phyloP scores from a whole-genome alignment of 2,329 filamentous ascomycete genomes.

The Trichophyton schoenleinii region DNA sequence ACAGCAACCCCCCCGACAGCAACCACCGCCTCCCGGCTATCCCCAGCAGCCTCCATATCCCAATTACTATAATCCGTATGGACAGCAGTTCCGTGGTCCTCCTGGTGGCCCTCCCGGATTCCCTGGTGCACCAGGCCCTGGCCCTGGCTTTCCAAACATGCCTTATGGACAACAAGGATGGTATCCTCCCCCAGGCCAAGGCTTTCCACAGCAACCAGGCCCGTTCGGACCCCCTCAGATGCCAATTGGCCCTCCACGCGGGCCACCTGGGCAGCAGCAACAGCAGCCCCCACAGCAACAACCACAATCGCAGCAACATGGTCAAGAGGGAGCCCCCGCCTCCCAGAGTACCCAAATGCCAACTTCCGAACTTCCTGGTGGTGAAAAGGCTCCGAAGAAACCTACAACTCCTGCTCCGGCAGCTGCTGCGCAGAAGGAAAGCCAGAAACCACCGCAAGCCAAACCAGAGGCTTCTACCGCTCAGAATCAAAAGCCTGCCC shows the following conservation, averaged over 20 bases:
- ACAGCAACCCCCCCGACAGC: conserved; percentile 28
- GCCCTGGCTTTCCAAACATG: conserved; percentile 59
- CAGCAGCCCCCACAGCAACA: conserved; percentile 18
- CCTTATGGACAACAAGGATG: conserved; percentile 66
- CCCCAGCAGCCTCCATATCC: conserved; percentile 32
- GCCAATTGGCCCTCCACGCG: conserved; percentile 45
- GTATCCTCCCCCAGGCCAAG: conserved; percentile 63
- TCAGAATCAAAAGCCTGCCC: conserved; percentile 11
- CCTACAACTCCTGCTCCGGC: conserved; percentile 21
- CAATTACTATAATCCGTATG: conserved; percentile 35
- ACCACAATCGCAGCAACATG: conserved; percentile 18
- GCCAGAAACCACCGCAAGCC: conserved; percentile 18
- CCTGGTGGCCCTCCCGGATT: conserved; percentile 31
- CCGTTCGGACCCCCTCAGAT: conserved; percentile 51
- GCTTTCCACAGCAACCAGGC: conserved; percentile 55
- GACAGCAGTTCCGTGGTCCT: conserved; percentile 30
- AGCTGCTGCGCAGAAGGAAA: conserved; percentile 20
- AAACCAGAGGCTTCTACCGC: conserved; percentile 17
- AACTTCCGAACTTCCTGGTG: conserved; percentile 34
- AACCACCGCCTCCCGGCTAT: conserved; percentile 25
- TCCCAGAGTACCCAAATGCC: conserved; percentile 22
- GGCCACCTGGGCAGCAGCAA: conserved; percentile 17
- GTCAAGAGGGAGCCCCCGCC: conserved; percentile 18
- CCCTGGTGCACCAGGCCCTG: conserved; percentile 22
- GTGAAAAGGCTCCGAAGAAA: conserved; percentile 28